These are phyloP conservation scores for Aureobasidium vineae DNA, from an alignment of 2,329 filamentous ascomycete genomes.

Conservation along the genomic window DNA sequence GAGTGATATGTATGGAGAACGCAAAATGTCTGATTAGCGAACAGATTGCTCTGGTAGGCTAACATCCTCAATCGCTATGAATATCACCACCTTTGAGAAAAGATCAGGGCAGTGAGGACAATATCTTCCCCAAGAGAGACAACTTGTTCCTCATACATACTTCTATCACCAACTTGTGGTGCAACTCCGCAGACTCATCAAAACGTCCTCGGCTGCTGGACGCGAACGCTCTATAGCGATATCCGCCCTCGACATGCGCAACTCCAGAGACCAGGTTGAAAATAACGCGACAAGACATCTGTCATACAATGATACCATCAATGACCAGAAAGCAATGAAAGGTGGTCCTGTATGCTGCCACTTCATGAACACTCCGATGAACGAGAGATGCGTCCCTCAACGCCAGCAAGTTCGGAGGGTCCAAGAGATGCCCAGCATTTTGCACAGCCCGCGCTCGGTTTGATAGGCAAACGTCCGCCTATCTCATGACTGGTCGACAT, in stretches of 20 bases:
- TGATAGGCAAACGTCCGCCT: conserved; percentile 22
- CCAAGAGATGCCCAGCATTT: conserved; percentile 20
- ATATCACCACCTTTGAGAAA: neutral
- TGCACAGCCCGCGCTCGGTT: conserved; percentile 7
- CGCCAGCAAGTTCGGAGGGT: neutral
- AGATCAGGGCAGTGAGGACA: too few species aligned
- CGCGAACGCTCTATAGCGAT: neutral
- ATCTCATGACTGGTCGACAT: neutral
- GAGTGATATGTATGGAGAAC: neutral
- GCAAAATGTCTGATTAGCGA: neutral
- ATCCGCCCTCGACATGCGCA: neutral
- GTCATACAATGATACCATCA: neutral
- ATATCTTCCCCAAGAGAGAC: too few species aligned
- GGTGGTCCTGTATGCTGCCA: neutral
- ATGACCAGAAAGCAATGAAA: too few species aligned
- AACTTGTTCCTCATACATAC: too few species aligned
- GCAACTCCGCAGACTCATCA: too few species aligned
- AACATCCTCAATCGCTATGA: neutral
- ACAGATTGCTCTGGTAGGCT: neutral
- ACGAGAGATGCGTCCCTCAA: neutral
- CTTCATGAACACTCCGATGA: neutral
- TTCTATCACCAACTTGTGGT: too few species aligned
- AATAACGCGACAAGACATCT: neutral
- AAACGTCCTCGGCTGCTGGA: neutral
- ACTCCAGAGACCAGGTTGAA: neutral